Conservation (phyloP, 2,329 filamentous ascomycete genomes). For the Pseudopyrenochaeta lycopersici region DNA sequence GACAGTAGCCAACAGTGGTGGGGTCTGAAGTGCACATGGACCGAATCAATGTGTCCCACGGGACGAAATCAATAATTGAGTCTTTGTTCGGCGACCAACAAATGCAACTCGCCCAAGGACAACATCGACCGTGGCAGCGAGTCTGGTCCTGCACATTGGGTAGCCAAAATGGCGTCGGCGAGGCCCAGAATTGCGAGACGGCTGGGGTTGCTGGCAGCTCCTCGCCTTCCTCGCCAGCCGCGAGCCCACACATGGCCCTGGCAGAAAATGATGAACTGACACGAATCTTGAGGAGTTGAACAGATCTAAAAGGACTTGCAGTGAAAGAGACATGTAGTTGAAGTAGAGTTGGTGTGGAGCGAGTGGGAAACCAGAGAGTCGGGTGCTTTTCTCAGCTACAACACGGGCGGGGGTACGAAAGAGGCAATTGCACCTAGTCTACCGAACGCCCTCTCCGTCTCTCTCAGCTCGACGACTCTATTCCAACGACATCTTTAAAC, state of each 20-base stretch:
- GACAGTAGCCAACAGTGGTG: constrained; percentile 1
- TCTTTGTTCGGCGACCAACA: constrained; percentile 14
- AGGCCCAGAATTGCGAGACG: constrained; percentile 7
- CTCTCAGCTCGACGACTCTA: constrained; percentile 9
- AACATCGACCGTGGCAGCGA: constrained; percentile 10
- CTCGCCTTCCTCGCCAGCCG: constrained; percentile 1
- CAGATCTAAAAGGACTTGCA: neutral
- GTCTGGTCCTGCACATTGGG: constrained; percentile 10
- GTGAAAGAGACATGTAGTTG: constrained; percentile 11
- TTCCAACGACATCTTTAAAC: constrained; percentile 3
- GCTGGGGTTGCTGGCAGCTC: constrained; percentile 3
- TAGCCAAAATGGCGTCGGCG: constrained; percentile 11
- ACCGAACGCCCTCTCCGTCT: constrained; percentile 3
- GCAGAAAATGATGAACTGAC: neutral
- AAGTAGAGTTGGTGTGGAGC: constrained; percentile 12
- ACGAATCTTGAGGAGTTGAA: neutral
- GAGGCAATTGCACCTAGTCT: constrained; percentile 7
- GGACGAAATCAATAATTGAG: neutral
- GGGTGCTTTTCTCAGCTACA: constrained; percentile 24
- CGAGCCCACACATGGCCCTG: neutral
- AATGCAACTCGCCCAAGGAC: constrained; percentile 10
- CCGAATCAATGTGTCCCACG: constrained; percentile 4
- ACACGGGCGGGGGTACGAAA: constrained; percentile 14
- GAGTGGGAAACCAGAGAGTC: constrained; percentile 14
- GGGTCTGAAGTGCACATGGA: constrained; percentile 1